Evolutionary conservation across 1,139 yeast species (phyloP), one percentile per base, ranked within the genome.

Genomic region (Yamadazyma songkhlaensis): DNA sequence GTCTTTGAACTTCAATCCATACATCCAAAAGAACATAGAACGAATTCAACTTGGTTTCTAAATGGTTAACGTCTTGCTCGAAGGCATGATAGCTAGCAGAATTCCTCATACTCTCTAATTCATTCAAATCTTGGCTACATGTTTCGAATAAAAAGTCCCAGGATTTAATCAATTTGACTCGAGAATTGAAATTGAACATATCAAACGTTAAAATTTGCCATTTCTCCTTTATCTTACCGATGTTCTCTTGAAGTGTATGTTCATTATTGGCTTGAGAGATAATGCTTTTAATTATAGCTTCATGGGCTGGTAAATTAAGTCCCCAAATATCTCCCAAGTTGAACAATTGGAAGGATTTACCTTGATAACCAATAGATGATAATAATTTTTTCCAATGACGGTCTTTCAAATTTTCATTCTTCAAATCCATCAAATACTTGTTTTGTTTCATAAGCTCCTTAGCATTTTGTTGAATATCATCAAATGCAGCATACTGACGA

Each of bases 1-100:
- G 88, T n/a, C 84, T 67, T 56, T 92, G 97, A 2, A 82, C 87
- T 33, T 87, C 96, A 29, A 84, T 72, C 95, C 96, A 89, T 0
- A 62, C 54, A 48, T 82, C 89, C 32, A 87, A 66, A 3, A 86
- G 54, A 1, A 66, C 61, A 38, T 72, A 73, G 1, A 88, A 50
- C 0, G 59, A 54, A 36, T 74, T 76, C 25, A 92, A 56, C 42
- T 70, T 77, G 1, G 64, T 67, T 45, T 84, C 90, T 67, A 88
- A 66, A 1, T 64, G 67, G 4, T 59, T 44, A 0, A 82, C 74
- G 13, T 75, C 80, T 37, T 74, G 77, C 42, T 83, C 88, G 56
- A 88, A 87, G 1, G 72, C 67, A 10, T 62, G 62, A 55, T 65
- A 84, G 48, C 77, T 79, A 0, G 83, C 73, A 0, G 97, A 88